Percentiles rank a stretch among this genome's conserved stretches.
phyloP scores from a whole-genome alignment of 1,139 yeast genomes.

The Magnusiomyces ingens region DNA sequence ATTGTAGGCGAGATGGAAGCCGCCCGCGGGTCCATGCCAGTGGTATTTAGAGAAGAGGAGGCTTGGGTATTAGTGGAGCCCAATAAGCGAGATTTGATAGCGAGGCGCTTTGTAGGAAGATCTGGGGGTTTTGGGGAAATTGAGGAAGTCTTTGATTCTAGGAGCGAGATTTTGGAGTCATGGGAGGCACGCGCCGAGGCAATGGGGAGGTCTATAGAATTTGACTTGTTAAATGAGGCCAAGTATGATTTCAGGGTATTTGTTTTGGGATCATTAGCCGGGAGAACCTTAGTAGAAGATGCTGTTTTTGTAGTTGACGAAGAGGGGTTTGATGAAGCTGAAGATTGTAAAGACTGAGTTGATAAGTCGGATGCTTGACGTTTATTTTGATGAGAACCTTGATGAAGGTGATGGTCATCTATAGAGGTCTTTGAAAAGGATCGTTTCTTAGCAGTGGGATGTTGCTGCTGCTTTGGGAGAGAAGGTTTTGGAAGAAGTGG shows the following conservation, averaged over 20 bases:
- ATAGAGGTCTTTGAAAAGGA: not conserved
- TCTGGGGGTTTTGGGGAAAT: constrained; percentile 4
- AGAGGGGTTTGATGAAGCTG: not conserved
- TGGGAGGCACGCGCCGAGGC: not conserved
- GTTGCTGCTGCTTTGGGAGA: not conserved
- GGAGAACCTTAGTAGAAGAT: not conserved
- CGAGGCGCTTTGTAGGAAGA: not conserved
- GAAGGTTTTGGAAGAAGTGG: not conserved
- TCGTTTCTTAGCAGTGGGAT: not conserved
- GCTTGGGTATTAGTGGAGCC: not conserved
- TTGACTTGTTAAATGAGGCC: not conserved
- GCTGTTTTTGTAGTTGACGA: not conserved
- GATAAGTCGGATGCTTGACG: too few species aligned
- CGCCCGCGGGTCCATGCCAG: too few species aligned
- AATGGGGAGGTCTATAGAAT: not conserved
- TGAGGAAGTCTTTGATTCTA: not conserved
- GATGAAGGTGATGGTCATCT: not conserved
- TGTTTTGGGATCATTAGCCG: not conserved
- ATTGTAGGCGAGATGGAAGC: too few species aligned
- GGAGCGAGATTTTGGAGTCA: not conserved
- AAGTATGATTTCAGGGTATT: not conserved
- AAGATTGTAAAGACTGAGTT: not conserved
- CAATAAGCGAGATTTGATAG: not conserved
- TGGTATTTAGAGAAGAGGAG: not conserved
- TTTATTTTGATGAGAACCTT: not conserved